Conservation (phyloP, 176 grass and related monocot genomes). For the Neostapfia colusana region DNA sequence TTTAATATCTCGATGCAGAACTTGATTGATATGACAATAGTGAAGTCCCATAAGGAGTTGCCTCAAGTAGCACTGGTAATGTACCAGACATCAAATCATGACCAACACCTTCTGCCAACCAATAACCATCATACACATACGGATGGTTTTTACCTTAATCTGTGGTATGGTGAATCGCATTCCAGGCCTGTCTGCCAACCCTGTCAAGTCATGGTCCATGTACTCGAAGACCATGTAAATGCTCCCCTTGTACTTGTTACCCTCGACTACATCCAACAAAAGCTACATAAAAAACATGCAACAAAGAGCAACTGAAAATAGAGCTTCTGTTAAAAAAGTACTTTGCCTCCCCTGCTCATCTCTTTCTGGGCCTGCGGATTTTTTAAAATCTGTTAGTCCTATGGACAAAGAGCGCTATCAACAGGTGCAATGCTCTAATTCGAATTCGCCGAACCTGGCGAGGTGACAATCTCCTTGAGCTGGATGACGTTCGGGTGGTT, state of each 20-base stretch:
- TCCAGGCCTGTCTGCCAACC: slow-evolving; percentile 67
- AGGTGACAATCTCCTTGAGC: slow-evolving; percentile 93
- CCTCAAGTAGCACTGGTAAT: slow-evolving; percentile 74
- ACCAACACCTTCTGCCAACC: slow-evolving; percentile 29
- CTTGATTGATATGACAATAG: slow-evolving; percentile 91
- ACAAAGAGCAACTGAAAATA: neutral
- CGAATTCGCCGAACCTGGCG: slow-evolving; percentile 48
- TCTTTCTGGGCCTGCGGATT: slow-evolving; percentile 63
- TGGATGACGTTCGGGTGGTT: slow-evolving; percentile 82
- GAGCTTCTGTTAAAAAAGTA: slow-evolving; percentile 24
- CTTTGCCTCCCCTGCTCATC: slow-evolving; percentile 88
- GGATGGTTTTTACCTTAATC: slow-evolving; percentile 80
- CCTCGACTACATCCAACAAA: slow-evolving; percentile 41
- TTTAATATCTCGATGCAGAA: slow-evolving; percentile 97
- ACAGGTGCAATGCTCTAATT: neutral
- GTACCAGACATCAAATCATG: slow-evolving; percentile 33
- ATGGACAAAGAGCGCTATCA: neutral
- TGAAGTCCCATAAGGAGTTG: slow-evolving; percentile 87
- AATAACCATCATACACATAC: slow-evolving; percentile 31
- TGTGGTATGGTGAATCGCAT: slow-evolving; percentile 79
- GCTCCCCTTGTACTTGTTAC: slow-evolving; percentile 70
- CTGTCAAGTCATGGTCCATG: slow-evolving; percentile 89
- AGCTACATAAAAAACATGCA: neutral
- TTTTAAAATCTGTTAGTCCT: neutral
- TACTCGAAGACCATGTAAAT: slow-evolving; percentile 91